These are phyloP conservation scores for Dillenia suffruticosa DNA, from an alignment of 164 flowering plant species.

Conservation along the genomic window DNA sequence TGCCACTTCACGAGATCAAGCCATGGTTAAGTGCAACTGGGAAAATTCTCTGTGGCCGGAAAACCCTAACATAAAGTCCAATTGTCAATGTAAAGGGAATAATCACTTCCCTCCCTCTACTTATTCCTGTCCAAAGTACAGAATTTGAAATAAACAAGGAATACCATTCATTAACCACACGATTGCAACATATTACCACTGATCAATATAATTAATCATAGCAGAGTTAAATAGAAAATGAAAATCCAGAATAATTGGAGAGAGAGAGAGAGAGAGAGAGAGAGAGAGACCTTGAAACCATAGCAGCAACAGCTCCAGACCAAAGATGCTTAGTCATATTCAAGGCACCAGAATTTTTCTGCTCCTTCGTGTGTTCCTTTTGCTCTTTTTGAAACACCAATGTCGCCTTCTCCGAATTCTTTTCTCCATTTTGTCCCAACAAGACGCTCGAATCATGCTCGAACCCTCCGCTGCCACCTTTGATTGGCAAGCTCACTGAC, in stretches of 20 bases:
- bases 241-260: neutral
- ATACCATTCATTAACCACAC: neutral
- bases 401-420: slow-evolving; percentile 9
- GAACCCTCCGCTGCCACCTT: slow-evolving; percentile 25
- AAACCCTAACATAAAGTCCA: no score
- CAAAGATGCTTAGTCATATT: slow-evolving; percentile 85
- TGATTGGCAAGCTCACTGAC: slow-evolving; percentile 53
- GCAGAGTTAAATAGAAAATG: neutral
- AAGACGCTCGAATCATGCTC: slow-evolving; percentile 28
- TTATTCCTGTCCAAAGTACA: no score
- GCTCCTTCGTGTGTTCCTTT: slow-evolving; percentile 18
- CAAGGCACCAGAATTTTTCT: slow-evolving; percentile 40
- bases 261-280: no score
- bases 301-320: slow-evolving; percentile 92
- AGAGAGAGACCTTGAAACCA: slow-evolving; percentile 73
- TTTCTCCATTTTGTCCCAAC: slow-evolving; percentile 27
- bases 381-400: slow-evolving; percentile 5
- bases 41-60: no score
- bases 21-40: no score
- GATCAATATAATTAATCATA: no score
- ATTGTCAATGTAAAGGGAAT: no score
- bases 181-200: neutral
- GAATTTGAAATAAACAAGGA: no score
- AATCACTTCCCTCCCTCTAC: no score
- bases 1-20: no score